A percentile compares a stretch with the other conserved stretches of the same genome.
Conservation (phyloP, 1,284 basidiomycete species). For the Pseudomicrostroma phylloplanum region DNA sequence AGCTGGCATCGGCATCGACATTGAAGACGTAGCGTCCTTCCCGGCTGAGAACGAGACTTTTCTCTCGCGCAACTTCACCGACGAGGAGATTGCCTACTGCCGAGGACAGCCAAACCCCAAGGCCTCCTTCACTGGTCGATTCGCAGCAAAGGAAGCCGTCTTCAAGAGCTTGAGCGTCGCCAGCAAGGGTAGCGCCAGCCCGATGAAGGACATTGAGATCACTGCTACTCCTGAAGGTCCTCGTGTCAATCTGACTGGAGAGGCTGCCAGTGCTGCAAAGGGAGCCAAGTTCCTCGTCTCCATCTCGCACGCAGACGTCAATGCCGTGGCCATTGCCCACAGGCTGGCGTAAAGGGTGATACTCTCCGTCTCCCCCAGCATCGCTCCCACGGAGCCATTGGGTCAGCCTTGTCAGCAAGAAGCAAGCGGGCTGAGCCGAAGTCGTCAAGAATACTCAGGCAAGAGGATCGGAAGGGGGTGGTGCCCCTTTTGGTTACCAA, state of each 20-base stretch:
- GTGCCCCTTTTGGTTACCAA: no score
- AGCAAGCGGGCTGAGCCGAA: no score
- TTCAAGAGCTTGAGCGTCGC: constrained; percentile 93
- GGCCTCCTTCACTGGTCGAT: constrained; percentile 89
- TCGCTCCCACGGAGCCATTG: no score
- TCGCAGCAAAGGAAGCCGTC: constrained; percentile 95
- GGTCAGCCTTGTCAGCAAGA: no score
- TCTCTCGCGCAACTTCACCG: constrained; percentile 85
- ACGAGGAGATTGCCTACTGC: constrained; percentile 81
- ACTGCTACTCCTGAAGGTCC: constrained; percentile 62
- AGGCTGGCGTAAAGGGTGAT: constrained; percentile 18
- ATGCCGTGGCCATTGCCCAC: constrained; percentile 41
- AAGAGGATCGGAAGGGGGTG: no score
- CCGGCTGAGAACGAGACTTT: constrained; percentile 86
- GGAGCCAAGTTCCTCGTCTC: constrained; percentile 81
- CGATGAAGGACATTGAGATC: constrained; percentile 96
- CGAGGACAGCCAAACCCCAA: constrained; percentile 73
- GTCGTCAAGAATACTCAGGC: no score
- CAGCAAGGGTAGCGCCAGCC: constrained; percentile 83
- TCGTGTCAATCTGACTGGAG: constrained; percentile 73
- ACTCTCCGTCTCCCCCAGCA: no score
- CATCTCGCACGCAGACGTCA: constrained; percentile 65
- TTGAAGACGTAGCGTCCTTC: constrained; percentile 85
- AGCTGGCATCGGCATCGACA: constrained; percentile 62
- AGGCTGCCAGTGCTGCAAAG: constrained; percentile 40